Percentiles rank a stretch among this genome's conserved stretches.
These are phyloP conservation scores for Didymella exigua DNA, from an alignment of 2,329 filamentous ascomycete genomes.

Conservation along the genomic window DNA sequence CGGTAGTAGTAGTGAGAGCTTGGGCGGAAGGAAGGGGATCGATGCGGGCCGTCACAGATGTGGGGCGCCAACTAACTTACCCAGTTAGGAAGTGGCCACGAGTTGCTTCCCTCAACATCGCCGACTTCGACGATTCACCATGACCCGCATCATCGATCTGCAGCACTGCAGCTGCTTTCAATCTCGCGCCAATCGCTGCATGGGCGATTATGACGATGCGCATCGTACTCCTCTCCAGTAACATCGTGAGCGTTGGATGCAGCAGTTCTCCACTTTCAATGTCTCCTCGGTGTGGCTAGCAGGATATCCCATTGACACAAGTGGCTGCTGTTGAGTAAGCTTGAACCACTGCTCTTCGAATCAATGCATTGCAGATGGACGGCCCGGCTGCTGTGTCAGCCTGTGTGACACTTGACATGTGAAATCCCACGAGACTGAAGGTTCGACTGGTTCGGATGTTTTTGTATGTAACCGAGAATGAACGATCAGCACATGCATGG, in stretches of 20 bases:
- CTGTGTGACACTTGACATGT: neutral
- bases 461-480: neutral
- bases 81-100: neutral
- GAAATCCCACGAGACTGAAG: neutral
- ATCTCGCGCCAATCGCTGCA: conserved; percentile 5
- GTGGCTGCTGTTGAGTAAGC: neutral
- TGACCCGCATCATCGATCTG: conserved; percentile 21
- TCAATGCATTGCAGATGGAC: neutral
- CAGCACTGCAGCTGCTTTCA: conserved; percentile 4
- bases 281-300: neutral
- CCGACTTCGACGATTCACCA: neutral
- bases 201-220: neutral
- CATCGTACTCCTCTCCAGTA: neutral
- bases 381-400: neutral
- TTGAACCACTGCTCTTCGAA: neutral
- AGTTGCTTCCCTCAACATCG: neutral
- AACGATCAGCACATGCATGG: conserved; percentile 12
- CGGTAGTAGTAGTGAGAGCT: neutral
- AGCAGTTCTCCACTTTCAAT: conserved; percentile 3
- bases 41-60: conserved; percentile 14
- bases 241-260: conserved; percentile 2
- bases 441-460: conserved; percentile 1
- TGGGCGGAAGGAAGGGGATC: conserved; percentile 15
- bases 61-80: neutral
- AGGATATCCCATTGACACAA: neutral